phyloP scores from a whole-genome alignment of 441 rosid species.

The Adansonia madagascariensis region DNA sequence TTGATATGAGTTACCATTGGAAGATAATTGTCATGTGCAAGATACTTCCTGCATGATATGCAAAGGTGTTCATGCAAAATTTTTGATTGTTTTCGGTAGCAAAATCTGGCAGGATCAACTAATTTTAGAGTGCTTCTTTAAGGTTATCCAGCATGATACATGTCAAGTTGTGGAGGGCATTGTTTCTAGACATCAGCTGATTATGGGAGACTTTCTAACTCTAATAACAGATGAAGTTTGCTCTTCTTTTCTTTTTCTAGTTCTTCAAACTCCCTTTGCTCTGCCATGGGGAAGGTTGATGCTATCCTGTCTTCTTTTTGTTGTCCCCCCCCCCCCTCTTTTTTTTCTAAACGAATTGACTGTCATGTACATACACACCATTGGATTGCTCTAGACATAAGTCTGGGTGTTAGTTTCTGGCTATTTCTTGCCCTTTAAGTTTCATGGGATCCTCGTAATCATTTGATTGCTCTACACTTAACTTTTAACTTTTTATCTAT shows the following conservation, averaged over 20 bases:
- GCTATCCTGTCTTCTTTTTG: neutral
- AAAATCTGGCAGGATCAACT: constrained; percentile 45
- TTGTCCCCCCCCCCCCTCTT: too few relatives aligned
- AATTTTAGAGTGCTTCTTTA: constrained; percentile 42
- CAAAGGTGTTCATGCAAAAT: constrained; percentile 48
- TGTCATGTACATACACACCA: constrained; percentile 43
- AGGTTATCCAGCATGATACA: constrained; percentile 32
- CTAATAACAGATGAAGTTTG: constrained; percentile 38
- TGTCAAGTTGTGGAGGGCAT: constrained; percentile 28
- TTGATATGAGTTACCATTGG: constrained; percentile 9
- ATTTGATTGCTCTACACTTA: neutral
- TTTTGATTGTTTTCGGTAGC: constrained; percentile 51
- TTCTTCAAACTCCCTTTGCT: neutral
- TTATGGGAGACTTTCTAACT: constrained; percentile 53
- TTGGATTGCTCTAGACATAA: constrained; percentile 50
- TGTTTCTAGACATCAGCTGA: constrained; percentile 44
- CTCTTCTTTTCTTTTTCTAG: constrained; percentile 3
- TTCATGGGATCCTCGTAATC: constrained; percentile 19
- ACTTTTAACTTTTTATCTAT: too few relatives aligned
- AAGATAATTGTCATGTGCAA: constrained; percentile 28
- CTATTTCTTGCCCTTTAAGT: constrained; percentile 31
- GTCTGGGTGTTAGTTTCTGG: constrained; percentile 36
- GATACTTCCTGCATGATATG: constrained; percentile 44
- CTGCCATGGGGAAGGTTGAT: neutral
- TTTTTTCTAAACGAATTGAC: constrained; percentile 31